Percentiles rank a stretch among this genome's conserved stretches.
Conservation (phyloP, 2,329 filamentous ascomycete genomes). For the Cordyceps cicadae region DNA sequence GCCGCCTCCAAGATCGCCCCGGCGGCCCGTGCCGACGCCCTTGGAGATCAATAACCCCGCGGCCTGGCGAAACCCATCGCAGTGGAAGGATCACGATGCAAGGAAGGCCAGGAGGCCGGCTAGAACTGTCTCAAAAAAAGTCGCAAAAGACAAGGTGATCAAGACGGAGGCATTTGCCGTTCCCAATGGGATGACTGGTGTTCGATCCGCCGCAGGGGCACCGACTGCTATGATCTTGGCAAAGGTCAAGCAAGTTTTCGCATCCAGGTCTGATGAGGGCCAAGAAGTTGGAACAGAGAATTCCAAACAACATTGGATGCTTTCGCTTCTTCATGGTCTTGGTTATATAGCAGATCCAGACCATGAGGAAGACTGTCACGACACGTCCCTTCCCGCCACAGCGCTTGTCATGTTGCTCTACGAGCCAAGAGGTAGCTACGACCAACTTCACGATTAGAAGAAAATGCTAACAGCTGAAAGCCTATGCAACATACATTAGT, state of each 20-base stretch:
- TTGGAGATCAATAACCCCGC: conserved; percentile 11
- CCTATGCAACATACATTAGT: conserved; percentile 38
- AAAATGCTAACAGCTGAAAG: not conserved
- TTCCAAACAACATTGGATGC: conserved; percentile 54
- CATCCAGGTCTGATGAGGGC: conserved; percentile 28
- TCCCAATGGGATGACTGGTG: not conserved
- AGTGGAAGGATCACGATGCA: conserved; percentile 1
- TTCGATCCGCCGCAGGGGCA: conserved; percentile 13
- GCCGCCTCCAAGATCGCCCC: conserved; percentile 14
- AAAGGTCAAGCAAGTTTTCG: conserved; percentile 13
- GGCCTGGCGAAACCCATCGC: conserved; percentile 10
- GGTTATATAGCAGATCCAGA: conserved; percentile 18
- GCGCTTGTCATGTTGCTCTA: conserved; percentile 4
- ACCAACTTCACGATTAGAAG: not conserved
- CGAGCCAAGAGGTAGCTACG: conserved; percentile 4
- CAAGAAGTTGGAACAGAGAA: conserved; percentile 44
- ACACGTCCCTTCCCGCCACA: not conserved
- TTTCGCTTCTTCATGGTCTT: conserved; percentile 45
- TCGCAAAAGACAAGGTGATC: not conserved
- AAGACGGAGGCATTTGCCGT: not conserved
- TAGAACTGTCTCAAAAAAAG: not conserved
- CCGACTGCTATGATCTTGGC: conserved; percentile 13
- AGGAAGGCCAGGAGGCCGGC: not conserved
- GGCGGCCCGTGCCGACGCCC: not conserved
- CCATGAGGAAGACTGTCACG: not conserved